Percentiles rank a stretch among this genome's conserved stretches.
Evolutionary conservation across 352 stramenopile species (phyloP).

Genomic region (Pythium aphanidermatum): DNA sequence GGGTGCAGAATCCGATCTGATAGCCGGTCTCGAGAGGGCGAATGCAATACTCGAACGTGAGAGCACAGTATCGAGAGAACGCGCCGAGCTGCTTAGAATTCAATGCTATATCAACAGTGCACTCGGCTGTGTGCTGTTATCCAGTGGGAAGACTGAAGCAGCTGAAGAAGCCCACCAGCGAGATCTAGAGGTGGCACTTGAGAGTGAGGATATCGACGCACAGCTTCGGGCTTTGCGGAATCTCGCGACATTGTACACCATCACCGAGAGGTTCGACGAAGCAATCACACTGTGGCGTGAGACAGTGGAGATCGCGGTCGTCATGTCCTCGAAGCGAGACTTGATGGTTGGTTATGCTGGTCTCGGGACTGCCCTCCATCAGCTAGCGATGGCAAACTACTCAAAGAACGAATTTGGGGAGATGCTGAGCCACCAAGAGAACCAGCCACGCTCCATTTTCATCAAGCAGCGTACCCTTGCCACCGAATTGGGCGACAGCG

Average conservation of each 20-base stretch:
- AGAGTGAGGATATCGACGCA: constrained; percentile 43
- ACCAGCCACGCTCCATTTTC: constrained; percentile 34
- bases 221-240: constrained; percentile 49
- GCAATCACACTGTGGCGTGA: constrained; percentile 50
- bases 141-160: constrained; percentile 30
- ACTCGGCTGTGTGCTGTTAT: constrained; percentile 38
- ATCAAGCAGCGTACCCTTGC: constrained; percentile 37
- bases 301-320: constrained; percentile 34
- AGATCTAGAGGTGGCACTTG: constrained; percentile 39
- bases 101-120: constrained; percentile 40
- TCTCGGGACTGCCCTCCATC: constrained; percentile 33
- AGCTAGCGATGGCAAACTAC: constrained; percentile 18
- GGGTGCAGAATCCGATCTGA: constrained; percentile 32
- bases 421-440: constrained; percentile 1
- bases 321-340: constrained; percentile 32
- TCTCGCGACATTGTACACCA: constrained; percentile 39
- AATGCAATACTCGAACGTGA: constrained; percentile 7
- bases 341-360: constrained; percentile 39
- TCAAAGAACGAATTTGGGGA: constrained; percentile 7
- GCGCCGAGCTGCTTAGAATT: constrained; percentile 39
- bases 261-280: constrained; percentile 33
- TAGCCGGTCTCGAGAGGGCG: constrained; percentile 24
- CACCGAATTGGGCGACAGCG: constrained; percentile 28
- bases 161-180: constrained; percentile 41
- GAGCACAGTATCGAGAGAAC: background rate